These are phyloP conservation scores for Solanum pimpinellifolium DNA, from an alignment of 257 asterid genomes.

Conservation along the genomic window DNA sequence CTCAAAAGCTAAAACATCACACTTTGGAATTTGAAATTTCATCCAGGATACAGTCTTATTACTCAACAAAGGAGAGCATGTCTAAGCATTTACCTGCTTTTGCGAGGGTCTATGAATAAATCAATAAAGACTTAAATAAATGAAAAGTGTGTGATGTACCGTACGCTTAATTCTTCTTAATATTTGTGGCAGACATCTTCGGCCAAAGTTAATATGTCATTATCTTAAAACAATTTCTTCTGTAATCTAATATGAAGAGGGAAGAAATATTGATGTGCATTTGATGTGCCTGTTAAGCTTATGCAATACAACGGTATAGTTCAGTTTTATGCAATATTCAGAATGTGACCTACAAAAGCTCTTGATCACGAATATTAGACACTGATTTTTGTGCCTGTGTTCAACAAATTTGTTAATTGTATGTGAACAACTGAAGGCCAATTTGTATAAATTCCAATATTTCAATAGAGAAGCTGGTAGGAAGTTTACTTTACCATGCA, in stretches of 20 bases:
- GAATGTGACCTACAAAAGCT: neutral
- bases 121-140: neutral
- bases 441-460: constrained; percentile 60
- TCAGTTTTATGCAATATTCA: neutral
- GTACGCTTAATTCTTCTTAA: neutral
- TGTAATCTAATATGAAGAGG: neutral
- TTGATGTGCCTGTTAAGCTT: neutral
- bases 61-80: neutral
- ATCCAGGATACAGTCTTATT: neutral
- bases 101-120: neutral
- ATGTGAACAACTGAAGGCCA: constrained; percentile 68
- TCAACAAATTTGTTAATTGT: constrained; percentile 67
- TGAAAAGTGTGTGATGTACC: neutral
- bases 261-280: neutral
- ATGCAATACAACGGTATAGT: neutral
- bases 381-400: neutral
- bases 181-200: neutral
- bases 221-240: neutral
- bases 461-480: constrained; percentile 75
- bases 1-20: no score
- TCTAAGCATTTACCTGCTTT: neutral
- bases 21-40: neutral
- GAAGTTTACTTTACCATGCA: constrained; percentile 79
- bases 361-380: neutral
- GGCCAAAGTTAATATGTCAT: neutral